Evolutionary conservation across 164 flowering plant species (phyloP).

Genomic region (Umbellularia californica): DNA sequence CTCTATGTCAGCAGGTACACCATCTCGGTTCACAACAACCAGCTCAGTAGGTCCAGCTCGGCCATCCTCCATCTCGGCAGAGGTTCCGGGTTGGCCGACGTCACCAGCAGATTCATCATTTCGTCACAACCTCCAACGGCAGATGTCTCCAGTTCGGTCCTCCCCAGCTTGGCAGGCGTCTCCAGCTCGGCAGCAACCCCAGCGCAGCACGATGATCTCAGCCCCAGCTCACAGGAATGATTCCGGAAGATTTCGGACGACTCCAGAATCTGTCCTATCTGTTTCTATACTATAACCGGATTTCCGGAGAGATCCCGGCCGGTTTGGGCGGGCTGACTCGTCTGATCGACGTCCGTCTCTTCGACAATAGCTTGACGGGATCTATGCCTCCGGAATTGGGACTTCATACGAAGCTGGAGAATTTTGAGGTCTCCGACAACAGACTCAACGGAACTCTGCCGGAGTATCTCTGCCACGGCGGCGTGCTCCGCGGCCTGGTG

Average conservation of each 20-base stretch:
- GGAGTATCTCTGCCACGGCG: slow-evolving; percentile 34
- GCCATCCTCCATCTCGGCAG: no score
- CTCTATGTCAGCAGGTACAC: no score
- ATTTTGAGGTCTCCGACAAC: slow-evolving; percentile 39
- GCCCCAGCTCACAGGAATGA: slow-evolving; percentile 9
- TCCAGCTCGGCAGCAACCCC: no score
- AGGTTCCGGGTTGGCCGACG: no score
- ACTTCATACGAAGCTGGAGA: slow-evolving; percentile 33
- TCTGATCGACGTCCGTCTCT: slow-evolving; percentile 30
- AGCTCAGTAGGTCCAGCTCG: no score
- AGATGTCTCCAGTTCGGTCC: no score
- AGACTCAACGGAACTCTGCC: slow-evolving; percentile 40
- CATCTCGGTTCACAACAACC: no score
- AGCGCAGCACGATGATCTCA: no score
- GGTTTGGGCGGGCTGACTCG: slow-evolving; percentile 35
- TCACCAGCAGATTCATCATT: no score
- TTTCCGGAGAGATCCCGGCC: slow-evolving; percentile 55
- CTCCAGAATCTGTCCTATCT: slow-evolving; percentile 41
- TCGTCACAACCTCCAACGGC: no score
- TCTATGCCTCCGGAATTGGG: slow-evolving; percentile 52
- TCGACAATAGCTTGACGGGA: slow-evolving; percentile 43
- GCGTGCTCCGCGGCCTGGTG: slow-evolving; percentile 33
- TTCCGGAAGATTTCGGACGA: slow-evolving; percentile 35
- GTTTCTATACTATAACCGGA: slow-evolving; percentile 36
- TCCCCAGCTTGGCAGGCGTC: no score